phyloP scores from a whole-genome alignment of 148 eudicot species.

The Amaranthus hypochondriacus region DNA sequence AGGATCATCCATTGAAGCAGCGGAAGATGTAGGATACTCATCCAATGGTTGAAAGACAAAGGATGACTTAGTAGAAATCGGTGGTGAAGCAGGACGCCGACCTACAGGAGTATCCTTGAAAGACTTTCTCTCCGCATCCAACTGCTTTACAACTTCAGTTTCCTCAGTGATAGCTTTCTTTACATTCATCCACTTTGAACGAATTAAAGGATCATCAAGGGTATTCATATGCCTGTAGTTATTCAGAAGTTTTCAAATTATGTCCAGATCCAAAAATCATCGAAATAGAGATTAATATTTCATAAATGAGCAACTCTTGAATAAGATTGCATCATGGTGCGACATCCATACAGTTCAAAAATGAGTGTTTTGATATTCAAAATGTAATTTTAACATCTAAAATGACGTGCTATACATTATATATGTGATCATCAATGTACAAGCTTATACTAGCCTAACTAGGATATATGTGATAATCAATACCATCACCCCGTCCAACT shows the following conservation, averaged over 20 bases:
- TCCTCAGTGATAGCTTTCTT: constrained; percentile 91
- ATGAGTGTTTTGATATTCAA: no score
- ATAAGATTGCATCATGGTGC: no score
- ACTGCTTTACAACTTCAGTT: constrained; percentile 91
- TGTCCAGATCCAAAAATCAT: not conserved
- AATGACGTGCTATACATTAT: not conserved
- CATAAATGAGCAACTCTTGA: not conserved
- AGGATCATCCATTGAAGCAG: constrained; percentile 80
- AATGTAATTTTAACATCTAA: no score
- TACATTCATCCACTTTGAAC: constrained; percentile 93
- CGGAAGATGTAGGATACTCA: constrained; percentile 91
- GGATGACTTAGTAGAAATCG: constrained; percentile 81
- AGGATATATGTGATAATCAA: not conserved
- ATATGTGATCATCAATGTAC: not conserved
- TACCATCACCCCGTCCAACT: not conserved
- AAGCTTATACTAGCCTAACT: no score
- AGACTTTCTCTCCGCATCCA: constrained; percentile 87
- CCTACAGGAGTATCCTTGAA: constrained; percentile 84
- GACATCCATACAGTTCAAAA: no score
- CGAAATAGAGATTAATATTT: not conserved
- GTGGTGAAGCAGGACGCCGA: constrained; percentile 90
- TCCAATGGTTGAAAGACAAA: constrained; percentile 93
- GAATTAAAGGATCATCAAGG: constrained; percentile 79
- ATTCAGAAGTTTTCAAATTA: constrained; percentile 3
- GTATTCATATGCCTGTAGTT: constrained; percentile 63